These are phyloP conservation scores for Candida saitoana DNA, from an alignment of 805 yeast species.

Conservation along the genomic window DNA sequence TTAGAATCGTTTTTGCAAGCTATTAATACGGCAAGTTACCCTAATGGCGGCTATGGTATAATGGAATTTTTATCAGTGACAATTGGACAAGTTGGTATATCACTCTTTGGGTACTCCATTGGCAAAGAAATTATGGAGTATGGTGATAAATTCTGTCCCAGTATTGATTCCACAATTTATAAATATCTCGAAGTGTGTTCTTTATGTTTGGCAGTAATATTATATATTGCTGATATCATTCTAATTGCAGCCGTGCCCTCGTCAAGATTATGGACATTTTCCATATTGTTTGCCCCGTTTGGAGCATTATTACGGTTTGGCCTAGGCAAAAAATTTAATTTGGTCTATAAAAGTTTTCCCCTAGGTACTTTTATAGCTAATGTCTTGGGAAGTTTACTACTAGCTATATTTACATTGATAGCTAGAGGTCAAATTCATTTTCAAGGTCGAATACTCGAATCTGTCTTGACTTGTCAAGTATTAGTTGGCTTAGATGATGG, in stretches of 20 bases:
- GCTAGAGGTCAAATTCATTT: constrained; percentile 37
- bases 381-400: constrained; percentile 40
- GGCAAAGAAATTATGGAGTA: constrained; percentile 50
- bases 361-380: constrained; percentile 50
- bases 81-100: constrained; percentile 55
- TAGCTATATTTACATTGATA: constrained; percentile 42
- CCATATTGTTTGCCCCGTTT: constrained; percentile 64
- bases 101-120: constrained; percentile 52
- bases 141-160: constrained; percentile 20
- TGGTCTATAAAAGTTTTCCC: constrained; percentile 44
- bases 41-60: constrained; percentile 73
- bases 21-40: constrained; percentile 43
- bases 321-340: constrained; percentile 49
- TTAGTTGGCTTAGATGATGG: constrained; percentile 58
- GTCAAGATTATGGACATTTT: constrained; percentile 70
- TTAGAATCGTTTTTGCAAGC: constrained; percentile 51
- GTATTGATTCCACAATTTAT: constrained; percentile 15
- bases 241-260: constrained; percentile 33
- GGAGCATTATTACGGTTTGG: constrained; percentile 62
- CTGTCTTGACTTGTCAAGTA: constrained; percentile 44
- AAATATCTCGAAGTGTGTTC: constrained; percentile 18
- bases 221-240: constrained; percentile 34
- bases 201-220: constrained; percentile 19
- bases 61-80: constrained; percentile 69
- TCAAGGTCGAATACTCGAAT: constrained; percentile 24